phyloP scores from a whole-genome alignment of 2,329 filamentous ascomycete genomes.

The Talaromyces sp. region DNA sequence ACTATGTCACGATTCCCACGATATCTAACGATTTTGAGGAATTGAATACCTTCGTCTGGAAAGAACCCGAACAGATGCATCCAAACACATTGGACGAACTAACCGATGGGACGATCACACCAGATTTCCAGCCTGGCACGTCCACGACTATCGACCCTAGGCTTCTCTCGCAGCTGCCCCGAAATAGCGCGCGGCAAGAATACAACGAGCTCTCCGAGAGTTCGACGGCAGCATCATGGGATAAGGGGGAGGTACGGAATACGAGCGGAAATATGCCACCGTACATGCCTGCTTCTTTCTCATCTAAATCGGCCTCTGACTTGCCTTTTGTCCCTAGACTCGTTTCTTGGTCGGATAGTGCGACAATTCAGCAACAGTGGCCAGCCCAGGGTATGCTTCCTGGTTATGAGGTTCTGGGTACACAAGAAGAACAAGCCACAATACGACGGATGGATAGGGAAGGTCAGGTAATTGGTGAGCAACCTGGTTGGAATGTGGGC shows the following conservation, averaged over 20 bases:
- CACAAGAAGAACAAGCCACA: background rate
- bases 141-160: background rate
- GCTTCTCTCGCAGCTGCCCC: background rate
- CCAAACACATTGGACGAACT: background rate
- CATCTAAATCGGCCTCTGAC: background rate
- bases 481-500: background rate
- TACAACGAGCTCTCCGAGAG: background rate
- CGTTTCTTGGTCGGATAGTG: background rate
- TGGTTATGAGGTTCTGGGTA: background rate
- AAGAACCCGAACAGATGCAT: background rate
- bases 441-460: background rate
- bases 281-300: background rate
- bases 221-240: background rate
- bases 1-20: constrained; percentile 15
- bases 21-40: background rate
- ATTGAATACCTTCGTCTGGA: constrained; percentile 5
- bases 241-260: background rate
- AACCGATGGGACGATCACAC: background rate
- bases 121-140: background rate
- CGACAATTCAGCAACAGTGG: background rate
- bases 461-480: background rate
- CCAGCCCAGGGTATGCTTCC: background rate
- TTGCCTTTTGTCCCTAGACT: background rate
- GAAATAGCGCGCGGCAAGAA: background rate
- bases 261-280: background rate